These are phyloP conservation scores for Neofusicoccum kwambonambiense DNA, from an alignment of 2,329 filamentous ascomycete species.

Conservation along the genomic window DNA sequence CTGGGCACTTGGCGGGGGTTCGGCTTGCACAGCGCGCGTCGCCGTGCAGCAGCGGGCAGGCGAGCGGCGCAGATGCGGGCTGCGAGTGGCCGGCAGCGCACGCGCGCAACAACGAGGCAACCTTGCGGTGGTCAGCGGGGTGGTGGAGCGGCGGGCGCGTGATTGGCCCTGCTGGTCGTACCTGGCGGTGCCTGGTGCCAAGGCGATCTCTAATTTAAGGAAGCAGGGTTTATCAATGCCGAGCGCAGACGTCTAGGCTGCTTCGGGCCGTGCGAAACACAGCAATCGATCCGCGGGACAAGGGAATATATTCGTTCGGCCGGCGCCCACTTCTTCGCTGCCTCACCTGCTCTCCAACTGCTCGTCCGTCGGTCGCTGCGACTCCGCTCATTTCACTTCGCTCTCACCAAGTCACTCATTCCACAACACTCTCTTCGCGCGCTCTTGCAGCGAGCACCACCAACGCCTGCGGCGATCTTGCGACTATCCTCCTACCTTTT, in stretches of 20 bases:
- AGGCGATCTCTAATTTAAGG: conserved; percentile 13
- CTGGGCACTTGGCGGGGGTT: conserved; percentile 10
- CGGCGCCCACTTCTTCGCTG: neutral
- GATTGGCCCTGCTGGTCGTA: neutral
- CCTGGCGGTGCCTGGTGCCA: conserved; percentile 1
- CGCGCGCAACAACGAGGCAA: conserved; percentile 6
- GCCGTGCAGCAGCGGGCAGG: neutral
- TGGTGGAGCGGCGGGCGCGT: neutral
- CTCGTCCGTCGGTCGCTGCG: neutral
- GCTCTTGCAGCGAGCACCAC: neutral
- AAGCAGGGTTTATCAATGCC: conserved; percentile 5
- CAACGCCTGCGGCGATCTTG: neutral
- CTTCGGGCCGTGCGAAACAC: conserved; percentile 10
- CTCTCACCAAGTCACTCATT: conserved; percentile 18
- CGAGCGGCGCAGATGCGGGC: neutral
- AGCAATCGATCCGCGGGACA: neutral
- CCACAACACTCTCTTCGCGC: neutral
- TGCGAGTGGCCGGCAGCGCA: conserved; percentile 11
- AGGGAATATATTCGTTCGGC: conserved; percentile 9
- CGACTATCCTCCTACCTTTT: neutral
- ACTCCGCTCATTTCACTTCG: neutral
- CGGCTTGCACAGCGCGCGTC: conserved; percentile 2
- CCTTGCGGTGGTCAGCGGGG: conserved; percentile 1
- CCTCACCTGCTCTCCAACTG: conserved; percentile 5
- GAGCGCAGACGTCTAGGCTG: neutral